Evolutionary conservation across 768 basidiomycete species (phyloP).

Genomic region (Collybia mongolica): DNA sequence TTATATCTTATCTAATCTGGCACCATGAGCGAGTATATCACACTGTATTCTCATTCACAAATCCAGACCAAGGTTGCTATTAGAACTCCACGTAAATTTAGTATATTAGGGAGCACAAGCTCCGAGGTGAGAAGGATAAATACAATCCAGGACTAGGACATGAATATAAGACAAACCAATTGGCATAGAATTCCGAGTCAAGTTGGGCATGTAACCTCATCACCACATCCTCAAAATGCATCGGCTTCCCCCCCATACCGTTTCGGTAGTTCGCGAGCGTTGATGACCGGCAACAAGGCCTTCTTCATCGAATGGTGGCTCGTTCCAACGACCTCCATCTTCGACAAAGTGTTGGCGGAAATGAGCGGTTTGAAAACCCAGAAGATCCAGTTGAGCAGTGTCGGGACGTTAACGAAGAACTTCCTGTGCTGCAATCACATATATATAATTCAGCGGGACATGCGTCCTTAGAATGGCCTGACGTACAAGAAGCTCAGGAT

Average conservation of each 20-base stretch:
- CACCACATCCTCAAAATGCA: constrained; percentile 35
- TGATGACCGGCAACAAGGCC: constrained; percentile 58
- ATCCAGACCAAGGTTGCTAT: not conserved
- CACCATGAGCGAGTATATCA: not conserved
- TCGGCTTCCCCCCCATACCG: constrained; percentile 70
- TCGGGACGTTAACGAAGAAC: constrained; percentile 82
- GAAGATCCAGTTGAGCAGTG: constrained; percentile 77
- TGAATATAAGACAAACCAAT: too few relatives aligned
- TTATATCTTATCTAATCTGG: not conserved
- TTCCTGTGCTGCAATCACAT: constrained; percentile 53
- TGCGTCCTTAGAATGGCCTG: too few relatives aligned
- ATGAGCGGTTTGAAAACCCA: constrained; percentile 80
- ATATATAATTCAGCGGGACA: too few relatives aligned
- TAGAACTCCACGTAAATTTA: too few relatives aligned
- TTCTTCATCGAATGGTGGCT: constrained; percentile 58
- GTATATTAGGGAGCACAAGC: too few relatives aligned
- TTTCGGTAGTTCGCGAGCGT: constrained; percentile 57
- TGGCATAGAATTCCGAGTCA: too few relatives aligned
- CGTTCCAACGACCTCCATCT: constrained; percentile 77
- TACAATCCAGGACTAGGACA: too few relatives aligned
- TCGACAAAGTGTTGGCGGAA: constrained; percentile 70
- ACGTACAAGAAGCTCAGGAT: constrained; percentile 75
- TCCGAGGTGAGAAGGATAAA: too few relatives aligned
- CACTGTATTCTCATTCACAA: not conserved
- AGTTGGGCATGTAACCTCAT: too few relatives aligned